These are phyloP conservation scores for Botrytis pseudocinerea DNA, from an alignment of 2,329 filamentous ascomycete species.

Conservation along the genomic window DNA sequence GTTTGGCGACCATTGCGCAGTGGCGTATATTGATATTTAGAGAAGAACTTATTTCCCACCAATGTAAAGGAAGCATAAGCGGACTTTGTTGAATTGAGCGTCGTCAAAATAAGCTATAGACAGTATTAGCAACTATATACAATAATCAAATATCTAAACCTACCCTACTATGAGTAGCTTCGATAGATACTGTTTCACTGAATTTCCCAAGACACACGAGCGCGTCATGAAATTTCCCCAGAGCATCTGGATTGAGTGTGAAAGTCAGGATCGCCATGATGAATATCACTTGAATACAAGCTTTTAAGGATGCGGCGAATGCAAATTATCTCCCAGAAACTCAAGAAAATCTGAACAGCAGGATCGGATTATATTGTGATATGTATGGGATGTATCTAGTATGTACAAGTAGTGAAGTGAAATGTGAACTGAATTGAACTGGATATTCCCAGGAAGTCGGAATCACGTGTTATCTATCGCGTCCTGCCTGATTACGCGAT, in stretches of 20 bases:
- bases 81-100: slow-evolving; percentile 78
- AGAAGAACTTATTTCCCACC: slow-evolving; percentile 68
- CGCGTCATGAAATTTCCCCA: slow-evolving; percentile 69
- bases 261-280: slow-evolving; percentile 67
- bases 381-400: background rate
- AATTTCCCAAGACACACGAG: slow-evolving; percentile 76
- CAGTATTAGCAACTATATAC: slow-evolving; percentile 22
- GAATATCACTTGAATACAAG: background rate
- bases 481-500: slow-evolving; percentile 8
- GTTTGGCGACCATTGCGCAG: slow-evolving; percentile 26
- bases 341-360: too few species aligned
- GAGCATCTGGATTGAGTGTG: slow-evolving; percentile 71
- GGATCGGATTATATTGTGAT: background rate
- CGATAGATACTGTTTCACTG: slow-evolving; percentile 75
- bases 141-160: slow-evolving; percentile 13
- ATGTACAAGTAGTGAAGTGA: background rate
- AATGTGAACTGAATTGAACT: background rate
- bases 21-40: slow-evolving; percentile 66
- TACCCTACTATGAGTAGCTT: slow-evolving; percentile 44
- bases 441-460: background rate
- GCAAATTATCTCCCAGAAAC: background rate
- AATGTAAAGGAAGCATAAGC: slow-evolving; percentile 75
- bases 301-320: background rate
- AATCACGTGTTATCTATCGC: slow-evolving; percentile 3
- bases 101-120: slow-evolving; percentile 67